Percentiles rank a stretch among this genome's conserved stretches.
phyloP scores from a whole-genome alignment of 192 early-diverging fungal species.

The Oehlia diaphana region DNA sequence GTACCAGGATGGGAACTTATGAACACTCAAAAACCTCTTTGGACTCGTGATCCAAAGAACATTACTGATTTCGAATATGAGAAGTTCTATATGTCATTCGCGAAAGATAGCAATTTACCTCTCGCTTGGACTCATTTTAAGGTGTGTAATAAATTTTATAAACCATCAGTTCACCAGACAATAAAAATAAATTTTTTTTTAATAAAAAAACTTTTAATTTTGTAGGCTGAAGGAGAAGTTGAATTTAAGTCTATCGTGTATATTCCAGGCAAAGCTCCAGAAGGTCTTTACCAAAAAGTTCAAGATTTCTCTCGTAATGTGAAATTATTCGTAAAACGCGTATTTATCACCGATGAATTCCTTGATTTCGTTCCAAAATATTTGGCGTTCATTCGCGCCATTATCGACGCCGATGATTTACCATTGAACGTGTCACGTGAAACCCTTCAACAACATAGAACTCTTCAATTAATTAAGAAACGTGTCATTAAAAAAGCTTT shows the following conservation, averaged over 20 bases:
- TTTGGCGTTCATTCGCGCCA: constrained; percentile 89
- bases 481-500: constrained; percentile 87
- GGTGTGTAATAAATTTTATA: constrained; percentile 11
- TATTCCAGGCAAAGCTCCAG: constrained; percentile 66
- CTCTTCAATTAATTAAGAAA: constrained; percentile 81
- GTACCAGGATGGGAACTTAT: constrained; percentile 74
- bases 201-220: neutral
- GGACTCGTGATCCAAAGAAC: constrained; percentile 80
- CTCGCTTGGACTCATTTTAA: constrained; percentile 86
- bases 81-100: constrained; percentile 84
- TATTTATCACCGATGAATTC: constrained; percentile 96
- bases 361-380: constrained; percentile 85
- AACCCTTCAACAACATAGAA: constrained; percentile 86
- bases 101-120: constrained; percentile 70
- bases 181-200: too few species aligned
- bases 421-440: constrained; percentile 99
- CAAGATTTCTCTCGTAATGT: constrained; percentile 61
- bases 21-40: constrained; percentile 93
- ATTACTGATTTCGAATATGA: constrained; percentile 83
- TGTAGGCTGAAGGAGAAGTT: constrained; percentile 82
- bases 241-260: constrained; percentile 91
- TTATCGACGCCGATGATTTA: constrained; percentile 95
- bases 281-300: constrained; percentile 53
- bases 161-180: too few species aligned
- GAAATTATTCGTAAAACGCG: constrained; percentile 92